Conservation (phyloP, 306 rosid genomes). For the Argentina anserina region DNA sequence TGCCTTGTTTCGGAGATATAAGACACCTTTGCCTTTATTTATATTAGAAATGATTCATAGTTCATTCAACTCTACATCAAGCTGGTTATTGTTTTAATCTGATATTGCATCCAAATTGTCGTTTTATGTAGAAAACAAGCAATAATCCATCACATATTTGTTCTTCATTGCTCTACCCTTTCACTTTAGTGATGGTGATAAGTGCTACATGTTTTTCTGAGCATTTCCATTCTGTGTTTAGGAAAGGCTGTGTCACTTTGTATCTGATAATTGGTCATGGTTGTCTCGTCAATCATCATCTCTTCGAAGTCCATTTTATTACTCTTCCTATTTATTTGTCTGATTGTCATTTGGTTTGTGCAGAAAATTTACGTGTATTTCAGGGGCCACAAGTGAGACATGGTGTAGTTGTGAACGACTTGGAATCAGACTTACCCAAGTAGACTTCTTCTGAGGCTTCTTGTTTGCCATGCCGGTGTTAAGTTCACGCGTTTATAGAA, state of each 20-base stretch:
- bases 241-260: not conserved
- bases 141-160: not conserved
- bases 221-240: not conserved
- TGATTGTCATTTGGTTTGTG: slow-evolving; percentile 24
- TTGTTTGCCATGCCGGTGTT: slow-evolving; percentile 7
- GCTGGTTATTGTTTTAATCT: not conserved
- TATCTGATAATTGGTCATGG: not conserved
- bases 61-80: not conserved
- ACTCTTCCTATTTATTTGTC: not conserved
- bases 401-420: slow-evolving; percentile 21
- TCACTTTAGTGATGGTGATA: not conserved
- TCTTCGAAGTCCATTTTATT: not conserved
- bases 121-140: not conserved
- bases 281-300: not conserved
- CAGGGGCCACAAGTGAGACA: slow-evolving; percentile 76
- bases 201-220: not conserved
- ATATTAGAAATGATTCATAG: not conserved
- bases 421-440: slow-evolving; percentile 19
- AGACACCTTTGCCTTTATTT: not conserved
- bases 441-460: slow-evolving; percentile 30
- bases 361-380: slow-evolving; percentile 93
- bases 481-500: slow-evolving; percentile 3
- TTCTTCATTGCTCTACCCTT: not conserved
- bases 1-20: slow-evolving; percentile 3
- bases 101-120: not conserved